Evolutionary conservation across 2,329 filamentous ascomycete genomes (phyloP), one percentile per base, ranked within the genome.

Genomic region (Aureobasidium uvarum): DNA sequence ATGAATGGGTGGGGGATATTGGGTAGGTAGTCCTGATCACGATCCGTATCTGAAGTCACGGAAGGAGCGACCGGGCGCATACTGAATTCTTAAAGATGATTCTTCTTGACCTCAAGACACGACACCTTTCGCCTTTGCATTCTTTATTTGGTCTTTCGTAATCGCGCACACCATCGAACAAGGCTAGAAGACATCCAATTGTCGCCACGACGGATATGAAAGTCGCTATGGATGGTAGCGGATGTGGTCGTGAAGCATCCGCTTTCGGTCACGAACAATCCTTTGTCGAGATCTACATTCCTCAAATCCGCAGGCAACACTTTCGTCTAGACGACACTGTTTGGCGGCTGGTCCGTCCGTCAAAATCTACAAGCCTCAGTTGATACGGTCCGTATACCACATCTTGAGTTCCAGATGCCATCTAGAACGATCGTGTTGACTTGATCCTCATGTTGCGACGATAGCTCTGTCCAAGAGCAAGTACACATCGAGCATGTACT

Each of bases 181-280:
- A 43, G 10, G 0, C 10, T 13, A 1, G 10, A 2, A 36, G 33
- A 13, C 2, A 23, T n/a, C 16, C n/a, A 23, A 5, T 10, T 16
- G 1, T 55, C n/a, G 38, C n/a, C 20, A 25, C 25, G 2, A 59
- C 14, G 55, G 41, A 2, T 6, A 16, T 4, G 25, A n/a, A 8
- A 58, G 11, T 23, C 3, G 28, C 18, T 16, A 41, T 20, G 20
- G 20, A 33, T 41, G 13, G 16, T 4, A 11, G 25, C 25, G 18
- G 11, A 31, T n/a, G 28, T 23, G 25, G 13, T n/a, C 18, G 23
- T 46, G 5, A n/a, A 46, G 3, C 1, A 16, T 43, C 59, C 59
- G 59, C 46, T 41, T 62, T 48, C 59, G 36, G 59, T 18, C 46
- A 20, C 23, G 45, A 52, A 52, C 59, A 62, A 62, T 62, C 46